phyloP scores from a whole-genome alignment of 257 asterid species.

The Verbena officinalis region DNA sequence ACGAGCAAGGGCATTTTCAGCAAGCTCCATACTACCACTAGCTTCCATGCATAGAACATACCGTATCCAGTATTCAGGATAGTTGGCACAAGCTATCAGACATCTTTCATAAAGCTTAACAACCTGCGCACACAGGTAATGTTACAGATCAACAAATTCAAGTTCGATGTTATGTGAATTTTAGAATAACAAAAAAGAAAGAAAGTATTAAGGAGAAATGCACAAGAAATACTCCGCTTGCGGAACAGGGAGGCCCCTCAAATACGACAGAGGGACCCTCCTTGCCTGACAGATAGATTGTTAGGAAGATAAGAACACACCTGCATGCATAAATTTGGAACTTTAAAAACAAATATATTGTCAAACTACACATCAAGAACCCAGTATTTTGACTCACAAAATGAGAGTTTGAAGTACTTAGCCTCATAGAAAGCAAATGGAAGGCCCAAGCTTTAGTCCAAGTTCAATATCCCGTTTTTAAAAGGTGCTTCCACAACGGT shows the following conservation, averaged over 20 bases:
- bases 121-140: constrained; percentile 59
- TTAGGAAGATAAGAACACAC: constrained; percentile 98
- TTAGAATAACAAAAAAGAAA: constrained; percentile 34
- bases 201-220: constrained; percentile 51
- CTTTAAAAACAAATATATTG: constrained; percentile 63
- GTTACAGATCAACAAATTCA: constrained; percentile 32
- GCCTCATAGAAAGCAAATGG: constrained; percentile 95
- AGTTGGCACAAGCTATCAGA: constrained; percentile 94
- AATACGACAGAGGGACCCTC: constrained; percentile 82
- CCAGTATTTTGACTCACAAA: constrained; percentile 94
- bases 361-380: constrained; percentile 75
- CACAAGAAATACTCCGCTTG: constrained; percentile 82
- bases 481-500: constrained; percentile 96
- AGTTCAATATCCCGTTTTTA: constrained; percentile 92
- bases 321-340: constrained; percentile 99
- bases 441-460: constrained; percentile 98
- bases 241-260: constrained; percentile 96
- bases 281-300: constrained; percentile 93
- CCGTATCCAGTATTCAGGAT: constrained; percentile 95
- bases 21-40: constrained; percentile 93
- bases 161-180: constrained; percentile 11
- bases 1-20: constrained; percentile 96
- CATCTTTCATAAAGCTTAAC: constrained; percentile 98
- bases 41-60: constrained; percentile 88
- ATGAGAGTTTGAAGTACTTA: constrained; percentile 96